Base-by-base conservation (phyloP, 1,284 basidiomycete genomes). In the Cutaneotrichosporon sp. region DNA sequence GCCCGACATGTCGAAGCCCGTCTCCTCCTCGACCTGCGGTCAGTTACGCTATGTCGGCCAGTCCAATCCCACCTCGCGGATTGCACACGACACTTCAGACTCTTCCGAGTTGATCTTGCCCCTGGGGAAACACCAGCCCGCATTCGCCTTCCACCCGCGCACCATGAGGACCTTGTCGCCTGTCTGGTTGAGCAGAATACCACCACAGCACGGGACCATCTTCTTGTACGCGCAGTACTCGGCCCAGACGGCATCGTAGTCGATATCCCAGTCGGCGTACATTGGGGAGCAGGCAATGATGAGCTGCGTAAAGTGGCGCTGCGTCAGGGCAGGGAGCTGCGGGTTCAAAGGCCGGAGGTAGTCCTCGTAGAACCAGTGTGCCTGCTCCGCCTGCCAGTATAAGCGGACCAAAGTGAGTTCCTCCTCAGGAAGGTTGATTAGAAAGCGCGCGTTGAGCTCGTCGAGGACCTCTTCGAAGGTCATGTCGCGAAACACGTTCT, bases 331-430 rank as follows among this genome's bases (percentile, higher is more conserved):
- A 1, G 92, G 93, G 32, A 97, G 83, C 51, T 84, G 82, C 2
- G 87, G 86, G 62, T 96, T 90, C 70, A 87, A 81, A 70, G 91
- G 89, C 38, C 94, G 87, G 58, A 98, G 84, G 66, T 97, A 98
- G 75, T 99, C 96, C 77, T 98, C 94, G 71, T 99, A 99, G 76
- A 92, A 99, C 96, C 96, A 99, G 74, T 99, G 94, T 89, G 96
- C 96, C 81, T 97, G 93, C 76, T 99, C 96, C 54, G 97, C 91
- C 77, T 98, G 96, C 78, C 98, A 98, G 77, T 91, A 97, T 67
- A 98, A 85, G 59, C 96, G 84, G 71, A 96, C 91, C 56, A 97
- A 80, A 20, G 83, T 82, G 55, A 94, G 83, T 77, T 99, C 96
- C 67, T 90, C 87, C 59, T 89, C 86, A 5, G 96, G 96, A 49